phyloP scores from a whole-genome alignment of 306 rosid genomes.

The Rosa multiflora region DNA sequence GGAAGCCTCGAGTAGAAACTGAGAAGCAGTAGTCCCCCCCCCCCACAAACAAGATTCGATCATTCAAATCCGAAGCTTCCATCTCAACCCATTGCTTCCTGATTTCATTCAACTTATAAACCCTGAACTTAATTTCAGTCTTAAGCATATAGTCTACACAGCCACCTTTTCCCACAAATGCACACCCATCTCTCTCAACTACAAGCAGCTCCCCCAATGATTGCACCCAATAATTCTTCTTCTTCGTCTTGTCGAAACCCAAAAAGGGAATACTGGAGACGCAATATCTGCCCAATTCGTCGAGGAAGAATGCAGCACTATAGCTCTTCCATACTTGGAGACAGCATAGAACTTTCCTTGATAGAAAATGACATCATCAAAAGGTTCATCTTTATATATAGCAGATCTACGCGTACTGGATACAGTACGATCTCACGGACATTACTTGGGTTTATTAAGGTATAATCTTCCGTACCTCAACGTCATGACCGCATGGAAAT shows the following conservation, averaged over 20 bases:
- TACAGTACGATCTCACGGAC: too few relatives aligned
- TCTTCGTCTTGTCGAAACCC: neutral
- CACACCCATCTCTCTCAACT: neutral
- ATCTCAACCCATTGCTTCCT: conserved; percentile 10
- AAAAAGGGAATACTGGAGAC: neutral
- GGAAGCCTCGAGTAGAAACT: conserved; percentile 24
- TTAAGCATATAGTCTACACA: neutral
- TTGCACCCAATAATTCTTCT: neutral
- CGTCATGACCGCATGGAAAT: too few relatives aligned
- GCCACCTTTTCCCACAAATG: neutral
- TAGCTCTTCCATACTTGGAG: neutral
- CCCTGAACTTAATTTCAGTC: neutral
- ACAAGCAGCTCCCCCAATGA: neutral
- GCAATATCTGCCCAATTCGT: neutral
- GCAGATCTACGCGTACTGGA: too few relatives aligned
- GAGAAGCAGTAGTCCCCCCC: conserved; percentile 19
- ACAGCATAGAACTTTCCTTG: neutral
- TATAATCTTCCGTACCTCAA: too few relatives aligned
- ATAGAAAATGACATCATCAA: neutral
- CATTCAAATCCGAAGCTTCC: neutral
- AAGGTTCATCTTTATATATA: neutral
- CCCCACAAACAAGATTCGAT: too few relatives aligned
- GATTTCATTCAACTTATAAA: neutral
- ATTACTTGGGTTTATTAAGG: too few relatives aligned
- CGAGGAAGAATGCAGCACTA: neutral